Conservation (phyloP, 2,329 filamentous ascomycete genomes). For the Colletotrichum sp. region DNA sequence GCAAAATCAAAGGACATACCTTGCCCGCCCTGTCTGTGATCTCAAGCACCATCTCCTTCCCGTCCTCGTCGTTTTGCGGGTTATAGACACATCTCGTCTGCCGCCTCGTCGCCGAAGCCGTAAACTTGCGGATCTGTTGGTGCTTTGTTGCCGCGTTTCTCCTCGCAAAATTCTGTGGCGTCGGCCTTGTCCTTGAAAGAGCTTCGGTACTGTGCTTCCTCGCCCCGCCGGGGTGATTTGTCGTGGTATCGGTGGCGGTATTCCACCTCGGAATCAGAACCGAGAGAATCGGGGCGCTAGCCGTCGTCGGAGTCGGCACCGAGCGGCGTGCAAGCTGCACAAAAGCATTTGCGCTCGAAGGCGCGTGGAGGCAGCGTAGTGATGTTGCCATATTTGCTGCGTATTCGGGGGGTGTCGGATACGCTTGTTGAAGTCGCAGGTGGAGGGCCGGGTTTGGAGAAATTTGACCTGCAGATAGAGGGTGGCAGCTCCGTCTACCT, state of each 20-base stretch:
- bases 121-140: constrained; percentile 35
- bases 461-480: constrained; percentile 31
- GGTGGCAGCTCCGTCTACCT: neutral
- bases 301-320: constrained; percentile 24
- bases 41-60: constrained; percentile 81
- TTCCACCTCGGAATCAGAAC: constrained; percentile 31
- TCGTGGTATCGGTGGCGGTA: neutral
- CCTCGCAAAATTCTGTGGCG: neutral
- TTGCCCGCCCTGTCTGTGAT: constrained; percentile 85
- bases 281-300: constrained; percentile 38
- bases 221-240: neutral
- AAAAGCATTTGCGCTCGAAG: constrained; percentile 44
- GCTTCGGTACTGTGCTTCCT: neutral
- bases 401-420: neutral
- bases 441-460: constrained; percentile 26
- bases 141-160: neutral
- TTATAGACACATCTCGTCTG: constrained; percentile 66
- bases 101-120: constrained; percentile 36
- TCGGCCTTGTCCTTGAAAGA: neutral
- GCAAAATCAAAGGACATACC: constrained; percentile 50
- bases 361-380: constrained; percentile 42
- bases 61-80: constrained; percentile 80
- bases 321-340: constrained; percentile 44
- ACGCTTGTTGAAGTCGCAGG: neutral
- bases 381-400: constrained; percentile 32